Conservation (phyloP, 1,284 basidiomycete genomes). For the Ceratobasidium sp. region DNA sequence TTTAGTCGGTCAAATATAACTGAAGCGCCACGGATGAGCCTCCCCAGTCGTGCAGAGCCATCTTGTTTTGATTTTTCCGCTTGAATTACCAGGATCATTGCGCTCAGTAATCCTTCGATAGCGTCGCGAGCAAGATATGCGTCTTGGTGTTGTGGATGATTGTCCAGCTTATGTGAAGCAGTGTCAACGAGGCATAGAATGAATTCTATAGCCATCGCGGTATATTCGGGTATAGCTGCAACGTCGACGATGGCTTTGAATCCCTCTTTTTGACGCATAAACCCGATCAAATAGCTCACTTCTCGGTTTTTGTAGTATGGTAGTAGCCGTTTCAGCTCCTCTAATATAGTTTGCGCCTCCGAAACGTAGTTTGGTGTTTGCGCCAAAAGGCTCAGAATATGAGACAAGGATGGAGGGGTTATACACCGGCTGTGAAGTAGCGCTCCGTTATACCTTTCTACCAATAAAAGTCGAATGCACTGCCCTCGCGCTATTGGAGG, state of each 20-base stretch:
- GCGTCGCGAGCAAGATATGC: not conserved
- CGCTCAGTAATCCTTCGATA: not conserved
- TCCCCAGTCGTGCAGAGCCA: not conserved
- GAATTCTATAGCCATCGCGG: not conserved
- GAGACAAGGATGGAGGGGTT: not conserved
- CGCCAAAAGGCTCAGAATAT: not conserved
- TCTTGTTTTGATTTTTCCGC: not conserved
- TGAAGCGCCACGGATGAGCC: not conserved
- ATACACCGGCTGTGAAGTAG: not conserved
- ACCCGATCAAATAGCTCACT: not conserved
- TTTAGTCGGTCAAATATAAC: not conserved
- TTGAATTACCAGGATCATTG: not conserved
- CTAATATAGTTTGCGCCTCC: not conserved
- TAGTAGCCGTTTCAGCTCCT: not conserved
- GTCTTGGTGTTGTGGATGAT: not conserved
- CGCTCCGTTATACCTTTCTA: not conserved
- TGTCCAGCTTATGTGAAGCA: not conserved
- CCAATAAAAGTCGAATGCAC: not conserved
- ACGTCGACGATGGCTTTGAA: not conserved
- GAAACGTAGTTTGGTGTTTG: not conserved
- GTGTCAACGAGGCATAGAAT: not conserved
- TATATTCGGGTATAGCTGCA: not conserved
- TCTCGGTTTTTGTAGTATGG: not conserved
- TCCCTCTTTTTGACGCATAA: not conserved
- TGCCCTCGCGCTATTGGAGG: not conserved